phyloP scores from a whole-genome alignment of 2,329 filamentous ascomycete genomes.

The Amauroascus niger region DNA sequence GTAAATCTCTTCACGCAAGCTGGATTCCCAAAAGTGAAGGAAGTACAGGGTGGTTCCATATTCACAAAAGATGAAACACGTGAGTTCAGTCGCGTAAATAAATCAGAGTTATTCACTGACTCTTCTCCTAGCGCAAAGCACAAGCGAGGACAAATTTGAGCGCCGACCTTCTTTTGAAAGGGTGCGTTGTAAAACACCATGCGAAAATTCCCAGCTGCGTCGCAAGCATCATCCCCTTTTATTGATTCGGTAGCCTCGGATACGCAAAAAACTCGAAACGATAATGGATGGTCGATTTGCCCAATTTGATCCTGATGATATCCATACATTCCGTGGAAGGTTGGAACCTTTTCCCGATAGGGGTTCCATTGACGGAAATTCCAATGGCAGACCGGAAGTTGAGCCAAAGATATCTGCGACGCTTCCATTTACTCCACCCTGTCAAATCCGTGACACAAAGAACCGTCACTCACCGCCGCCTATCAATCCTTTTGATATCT shows the following conservation, averaged over 20 bases:
- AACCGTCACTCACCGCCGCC: background rate
- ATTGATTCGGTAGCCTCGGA: background rate
- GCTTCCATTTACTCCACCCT: background rate
- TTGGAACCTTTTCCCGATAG: background rate
- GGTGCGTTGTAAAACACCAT: background rate
- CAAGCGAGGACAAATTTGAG: background rate
- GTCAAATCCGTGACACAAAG: background rate
- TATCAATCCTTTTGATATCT: too few relatives aligned
- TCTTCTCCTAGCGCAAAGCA: background rate
- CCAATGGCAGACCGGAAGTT: background rate
- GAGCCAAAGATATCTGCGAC: background rate
- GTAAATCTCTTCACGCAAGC: background rate
- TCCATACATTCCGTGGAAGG: background rate
- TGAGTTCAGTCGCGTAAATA: background rate
- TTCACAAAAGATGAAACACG: background rate
- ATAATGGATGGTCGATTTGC: background rate
- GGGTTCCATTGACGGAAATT: background rate
- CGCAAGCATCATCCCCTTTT: background rate
- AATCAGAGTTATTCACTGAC: background rate
- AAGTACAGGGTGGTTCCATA: background rate
- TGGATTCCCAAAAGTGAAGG: background rate
- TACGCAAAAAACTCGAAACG: background rate
- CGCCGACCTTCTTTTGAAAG: background rate
- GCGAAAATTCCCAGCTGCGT: too few relatives aligned
- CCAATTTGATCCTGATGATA: background rate